These are phyloP conservation scores for Bacidia rubella DNA, from an alignment of 495 filamentous ascomycete genomes.

Conservation along the genomic window DNA sequence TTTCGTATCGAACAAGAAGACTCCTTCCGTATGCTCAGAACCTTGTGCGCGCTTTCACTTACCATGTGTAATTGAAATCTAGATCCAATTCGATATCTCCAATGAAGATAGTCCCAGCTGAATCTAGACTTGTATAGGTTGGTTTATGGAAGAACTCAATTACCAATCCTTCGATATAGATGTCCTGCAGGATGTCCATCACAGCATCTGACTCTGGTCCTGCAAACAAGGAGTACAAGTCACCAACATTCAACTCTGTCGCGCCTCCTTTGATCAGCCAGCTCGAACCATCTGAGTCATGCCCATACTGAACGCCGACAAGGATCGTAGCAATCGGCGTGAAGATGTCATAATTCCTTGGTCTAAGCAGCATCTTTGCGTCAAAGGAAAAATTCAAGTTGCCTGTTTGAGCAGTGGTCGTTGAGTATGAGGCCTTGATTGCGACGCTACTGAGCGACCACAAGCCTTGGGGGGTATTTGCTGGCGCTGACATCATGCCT, in stretches of 20 bases:
- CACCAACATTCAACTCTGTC: background rate
- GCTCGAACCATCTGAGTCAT: background rate
- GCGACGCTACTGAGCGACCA: background rate
- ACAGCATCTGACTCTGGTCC: background rate
- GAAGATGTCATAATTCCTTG: background rate
- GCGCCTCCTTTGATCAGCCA: background rate
- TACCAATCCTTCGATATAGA: background rate
- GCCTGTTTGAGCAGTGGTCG: background rate
- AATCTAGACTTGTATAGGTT: background rate
- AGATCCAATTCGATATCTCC: background rate
- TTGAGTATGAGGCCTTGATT: background rate
- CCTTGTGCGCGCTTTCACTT: background rate
- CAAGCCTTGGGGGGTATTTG: background rate
- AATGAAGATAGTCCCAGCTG: background rate
- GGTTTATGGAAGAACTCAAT: background rate
- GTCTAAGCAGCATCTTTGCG: background rate
- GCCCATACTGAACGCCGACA: background rate
- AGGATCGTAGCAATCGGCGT: background rate
- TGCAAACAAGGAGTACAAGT: background rate
- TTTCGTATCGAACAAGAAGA: background rate
- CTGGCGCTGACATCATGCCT: background rate
- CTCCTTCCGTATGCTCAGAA: background rate
- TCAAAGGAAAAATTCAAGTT: background rate
- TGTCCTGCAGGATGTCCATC: background rate
- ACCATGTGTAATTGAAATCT: background rate